Conservation (phyloP, 1,284 basidiomycete species). For the Lentinus polychrous region DNA sequence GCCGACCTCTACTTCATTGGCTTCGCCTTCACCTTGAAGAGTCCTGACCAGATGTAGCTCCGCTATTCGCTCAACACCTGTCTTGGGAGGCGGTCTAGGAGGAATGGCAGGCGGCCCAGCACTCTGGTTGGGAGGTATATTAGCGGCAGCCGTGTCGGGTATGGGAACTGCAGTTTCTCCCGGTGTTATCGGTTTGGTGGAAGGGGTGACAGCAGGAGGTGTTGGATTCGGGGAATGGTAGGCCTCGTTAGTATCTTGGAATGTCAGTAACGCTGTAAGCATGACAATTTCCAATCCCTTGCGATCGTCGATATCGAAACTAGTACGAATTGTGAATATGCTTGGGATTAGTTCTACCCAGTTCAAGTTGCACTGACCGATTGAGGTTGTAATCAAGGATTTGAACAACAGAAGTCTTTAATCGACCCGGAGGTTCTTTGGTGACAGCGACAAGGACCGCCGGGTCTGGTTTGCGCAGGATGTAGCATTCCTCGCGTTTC, state of each 20-base stretch:
- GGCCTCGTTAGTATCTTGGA: constrained; percentile 65
- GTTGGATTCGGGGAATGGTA: constrained; percentile 34
- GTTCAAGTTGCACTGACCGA: constrained; percentile 34
- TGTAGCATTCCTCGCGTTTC: constrained; percentile 75
- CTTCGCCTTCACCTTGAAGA: constrained; percentile 39
- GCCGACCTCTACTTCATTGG: constrained; percentile 67
- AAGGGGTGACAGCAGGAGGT: constrained; percentile 13
- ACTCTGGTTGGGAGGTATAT: not conserved
- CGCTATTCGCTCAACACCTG: constrained; percentile 57
- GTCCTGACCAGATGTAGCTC: constrained; percentile 53
- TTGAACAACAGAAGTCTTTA: constrained; percentile 65
- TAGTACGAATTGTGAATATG: constrained; percentile 20
- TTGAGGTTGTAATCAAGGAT: constrained; percentile 83
- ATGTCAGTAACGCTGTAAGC: constrained; percentile 66
- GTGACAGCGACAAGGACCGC: constrained; percentile 76
- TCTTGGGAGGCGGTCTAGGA: constrained; percentile 55
- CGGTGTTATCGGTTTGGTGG: constrained; percentile 15
- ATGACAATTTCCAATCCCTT: constrained; percentile 81
- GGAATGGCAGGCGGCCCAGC: constrained; percentile 37
- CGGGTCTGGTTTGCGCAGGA: constrained; percentile 79
- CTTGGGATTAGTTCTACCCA: not conserved
- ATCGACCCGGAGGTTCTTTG: constrained; percentile 61
- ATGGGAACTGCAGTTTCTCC: constrained; percentile 5
- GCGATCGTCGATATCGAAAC: constrained; percentile 76
- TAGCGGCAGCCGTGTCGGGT: constrained; percentile 5